Conservation (phyloP, 1,284 basidiomycete genomes). For the Pseudomicrostroma phylloplanum region DNA sequence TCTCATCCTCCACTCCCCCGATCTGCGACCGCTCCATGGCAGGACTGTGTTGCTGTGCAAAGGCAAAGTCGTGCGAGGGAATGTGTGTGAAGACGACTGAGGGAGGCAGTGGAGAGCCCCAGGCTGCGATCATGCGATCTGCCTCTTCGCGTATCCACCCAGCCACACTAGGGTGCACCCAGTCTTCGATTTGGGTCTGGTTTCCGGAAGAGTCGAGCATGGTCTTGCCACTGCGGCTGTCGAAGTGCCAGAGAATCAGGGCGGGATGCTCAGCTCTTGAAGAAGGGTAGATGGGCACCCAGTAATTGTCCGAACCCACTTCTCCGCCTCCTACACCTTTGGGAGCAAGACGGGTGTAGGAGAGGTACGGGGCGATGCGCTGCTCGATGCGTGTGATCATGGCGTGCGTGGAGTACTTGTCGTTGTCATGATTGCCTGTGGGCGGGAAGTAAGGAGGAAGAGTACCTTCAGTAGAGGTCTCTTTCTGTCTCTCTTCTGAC, state of each 20-base stretch:
- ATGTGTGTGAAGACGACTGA: conserved; percentile 16
- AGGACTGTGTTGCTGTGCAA: conserved; percentile 6
- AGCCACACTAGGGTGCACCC: conserved; percentile 14
- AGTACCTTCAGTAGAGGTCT: too few species aligned
- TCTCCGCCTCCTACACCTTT: conserved; percentile 12
- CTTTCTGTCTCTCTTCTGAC: too few species aligned
- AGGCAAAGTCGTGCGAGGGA: conserved; percentile 10
- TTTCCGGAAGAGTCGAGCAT: neutral
- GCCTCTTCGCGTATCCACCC: conserved; percentile 13
- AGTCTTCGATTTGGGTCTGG: conserved; percentile 14
- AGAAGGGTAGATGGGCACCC: conserved; percentile 12
- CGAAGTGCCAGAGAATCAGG: conserved; percentile 18
- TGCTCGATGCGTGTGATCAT: conserved; percentile 12
- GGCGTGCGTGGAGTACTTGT: conserved; percentile 15
- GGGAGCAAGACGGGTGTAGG: conserved; percentile 14
- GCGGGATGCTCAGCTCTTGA: conserved; percentile 2
- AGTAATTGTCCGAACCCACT: conserved; percentile 15
- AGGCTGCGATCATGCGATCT: conserved; percentile 7
- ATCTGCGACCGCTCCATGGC: conserved; percentile 8
- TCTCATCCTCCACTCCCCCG: conserved; percentile 15
- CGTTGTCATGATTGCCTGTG: conserved; percentile 15
- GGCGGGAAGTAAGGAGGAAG: too few species aligned
- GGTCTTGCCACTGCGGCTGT: conserved; percentile 14
- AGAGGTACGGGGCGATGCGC: conserved; percentile 8
- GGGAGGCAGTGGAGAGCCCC: conserved; percentile 12